phyloP scores from a whole-genome alignment of 768 basidiomycete genomes.

The Boletus insuetus region DNA sequence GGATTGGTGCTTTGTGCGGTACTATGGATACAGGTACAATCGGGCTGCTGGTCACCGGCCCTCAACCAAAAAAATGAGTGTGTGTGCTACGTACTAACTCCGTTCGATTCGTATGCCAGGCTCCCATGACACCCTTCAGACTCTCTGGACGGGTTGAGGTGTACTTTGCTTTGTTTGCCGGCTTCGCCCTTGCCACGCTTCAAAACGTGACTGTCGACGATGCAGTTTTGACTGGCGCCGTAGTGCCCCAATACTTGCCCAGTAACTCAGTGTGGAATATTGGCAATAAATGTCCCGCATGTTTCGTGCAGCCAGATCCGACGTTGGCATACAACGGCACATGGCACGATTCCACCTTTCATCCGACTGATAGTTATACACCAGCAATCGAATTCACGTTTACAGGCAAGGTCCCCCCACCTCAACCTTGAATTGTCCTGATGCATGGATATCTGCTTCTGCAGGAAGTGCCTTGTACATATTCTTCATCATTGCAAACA shows the following conservation, averaged over 20 bases:
- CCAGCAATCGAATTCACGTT: slow-evolving; percentile 8
- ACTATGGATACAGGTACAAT: too few species aligned
- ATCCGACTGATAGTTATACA: neutral
- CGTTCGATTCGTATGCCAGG: too few species aligned
- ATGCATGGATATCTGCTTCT: neutral
- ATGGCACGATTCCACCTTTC: slow-evolving; percentile 18
- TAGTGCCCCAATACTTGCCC: slow-evolving; percentile 11
- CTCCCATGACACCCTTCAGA: too few species aligned
- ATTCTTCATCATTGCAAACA: slow-evolving; percentile 19
- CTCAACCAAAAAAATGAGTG: too few species aligned
- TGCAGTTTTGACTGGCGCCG: slow-evolving; percentile 1
- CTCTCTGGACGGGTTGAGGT: neutral
- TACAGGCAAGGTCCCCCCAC: neutral
- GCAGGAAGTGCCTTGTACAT: slow-evolving; percentile 15
- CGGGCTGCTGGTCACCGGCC: too few species aligned
- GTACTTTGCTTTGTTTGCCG: neutral
- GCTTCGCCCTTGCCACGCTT: neutral
- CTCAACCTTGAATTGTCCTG: neutral
- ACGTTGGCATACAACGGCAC: slow-evolving; percentile 6
- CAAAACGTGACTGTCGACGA: slow-evolving; percentile 20
- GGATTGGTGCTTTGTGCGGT: too few species aligned
- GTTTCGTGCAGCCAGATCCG: neutral
- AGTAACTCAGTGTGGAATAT: neutral
- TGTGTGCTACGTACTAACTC: too few species aligned
- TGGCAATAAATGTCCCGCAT: slow-evolving; percentile 4